Evolutionary conservation across 1,284 basidiomycete genomes (phyloP), one percentile per base, ranked within the genome.

Genomic region (Puccinia coronata): DNA sequence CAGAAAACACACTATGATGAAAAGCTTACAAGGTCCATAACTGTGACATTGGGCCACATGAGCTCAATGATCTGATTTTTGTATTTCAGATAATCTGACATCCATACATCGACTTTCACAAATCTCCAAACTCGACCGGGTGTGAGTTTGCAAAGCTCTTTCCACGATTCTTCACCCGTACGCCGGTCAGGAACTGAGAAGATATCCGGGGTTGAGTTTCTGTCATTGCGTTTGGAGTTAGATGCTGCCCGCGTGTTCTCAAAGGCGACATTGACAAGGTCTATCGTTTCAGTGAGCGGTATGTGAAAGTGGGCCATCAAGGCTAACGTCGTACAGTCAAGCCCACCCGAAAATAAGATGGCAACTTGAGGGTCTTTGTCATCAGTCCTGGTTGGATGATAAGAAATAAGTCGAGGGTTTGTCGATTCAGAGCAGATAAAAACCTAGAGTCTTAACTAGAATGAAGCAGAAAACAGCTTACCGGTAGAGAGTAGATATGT

Each of bases 221-320:
- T 55, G 12, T 59, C 47, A 8, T 61, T n/a, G 12, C 83, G 81
- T 36, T 55, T 67, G 8, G 47, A 4, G 31, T 61, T 63, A 28
- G 71, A 71, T 34, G 90, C 87, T 85, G 92, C 91, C 3, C 93
- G 90, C 14, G 94, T 94, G 84, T 97, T 97, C 85, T 97, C 94
- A 83, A 99, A 99, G 0, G 93, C 94, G 3, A 99, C 95, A 84
- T 98, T 99, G 31, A 99, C 88, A 0, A 99, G 88, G 84, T 99
- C 96, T 78, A 99, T 95, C 0, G 94, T 92, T 85, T 95, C 93
- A 53, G 89, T 88, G 8, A 87, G 79, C 1, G 93, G 91, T 36
- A 94, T 84, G 84, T 92, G 90, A 76, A 93, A 94, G 84, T 96
- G 90, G 0, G 94, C 92, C 0, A 98, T 87, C 83, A 90, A 91